Conservation (phyloP, 495 filamentous ascomycete genomes). For the Daldinia vernicosa region DNA sequence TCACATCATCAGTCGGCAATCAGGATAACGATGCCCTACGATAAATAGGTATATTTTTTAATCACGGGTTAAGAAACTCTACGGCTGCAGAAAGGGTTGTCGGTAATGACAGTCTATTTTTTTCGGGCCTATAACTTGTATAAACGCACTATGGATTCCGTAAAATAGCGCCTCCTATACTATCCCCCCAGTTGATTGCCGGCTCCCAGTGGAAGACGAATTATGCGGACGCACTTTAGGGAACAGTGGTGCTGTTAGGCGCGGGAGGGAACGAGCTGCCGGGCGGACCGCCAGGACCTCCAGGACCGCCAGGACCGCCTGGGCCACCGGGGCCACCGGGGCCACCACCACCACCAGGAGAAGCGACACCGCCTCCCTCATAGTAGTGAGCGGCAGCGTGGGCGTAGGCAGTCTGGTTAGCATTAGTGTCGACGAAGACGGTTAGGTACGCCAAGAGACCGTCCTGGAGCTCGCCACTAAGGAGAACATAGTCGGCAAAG, state of each 20-base stretch:
- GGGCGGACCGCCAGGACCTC: constrained; percentile 8
- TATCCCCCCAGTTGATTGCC: neutral
- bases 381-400: constrained; percentile 45
- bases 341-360: constrained; percentile 26
- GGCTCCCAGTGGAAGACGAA: neutral
- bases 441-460: constrained; percentile 54
- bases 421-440: constrained; percentile 61
- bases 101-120: constrained; percentile 7
- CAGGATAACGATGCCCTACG: too few relatives aligned
- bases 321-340: constrained; percentile 18
- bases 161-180: neutral
- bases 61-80: too few relatives aligned
- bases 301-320: constrained; percentile 1
- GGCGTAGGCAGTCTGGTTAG: constrained; percentile 56
- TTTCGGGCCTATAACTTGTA: neutral
- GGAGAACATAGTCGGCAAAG: constrained; percentile 51
- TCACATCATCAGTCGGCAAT: too few relatives aligned
- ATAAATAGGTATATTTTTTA: too few relatives aligned
- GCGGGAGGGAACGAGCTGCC: constrained; percentile 14
- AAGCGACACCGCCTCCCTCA: constrained; percentile 40
- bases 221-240: neutral
- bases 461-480: constrained; percentile 57
- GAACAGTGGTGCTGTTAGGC: constrained; percentile 16
- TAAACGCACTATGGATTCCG: neutral
- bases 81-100: neutral